Evolutionary conservation across 768 basidiomycete species (phyloP).

Genomic region (Tylopilus plumbeoviolaceoides): DNA sequence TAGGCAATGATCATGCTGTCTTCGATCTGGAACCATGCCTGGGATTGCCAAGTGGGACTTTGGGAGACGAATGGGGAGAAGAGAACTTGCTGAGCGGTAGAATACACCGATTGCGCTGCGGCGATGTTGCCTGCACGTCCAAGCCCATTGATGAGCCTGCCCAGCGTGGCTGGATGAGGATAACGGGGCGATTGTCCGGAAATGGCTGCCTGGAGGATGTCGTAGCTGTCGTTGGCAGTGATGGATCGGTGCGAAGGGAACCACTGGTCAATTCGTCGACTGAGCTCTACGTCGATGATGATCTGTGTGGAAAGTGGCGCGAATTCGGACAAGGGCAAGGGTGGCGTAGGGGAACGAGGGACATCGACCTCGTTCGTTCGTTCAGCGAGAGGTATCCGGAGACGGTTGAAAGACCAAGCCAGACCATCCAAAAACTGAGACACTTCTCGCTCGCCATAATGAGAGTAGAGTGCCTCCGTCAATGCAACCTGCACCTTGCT

Average conservation of each 20-base stretch:
- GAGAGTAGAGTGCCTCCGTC: slow-evolving; percentile 26
- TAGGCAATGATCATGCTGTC: slow-evolving; percentile 86
- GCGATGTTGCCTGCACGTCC: slow-evolving; percentile 60
- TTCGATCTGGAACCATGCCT: slow-evolving; percentile 75
- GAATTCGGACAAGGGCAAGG: slow-evolving; percentile 11
- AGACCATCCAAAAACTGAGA: slow-evolving; percentile 22
- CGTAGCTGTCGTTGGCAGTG: slow-evolving; percentile 41
- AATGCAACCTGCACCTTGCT: slow-evolving; percentile 17
- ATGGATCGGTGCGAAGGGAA: slow-evolving; percentile 27
- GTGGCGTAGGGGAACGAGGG: slow-evolving; percentile 10
- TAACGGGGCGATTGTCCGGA: slow-evolving; percentile 35
- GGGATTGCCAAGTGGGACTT: slow-evolving; percentile 45
- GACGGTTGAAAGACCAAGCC: slow-evolving; percentile 13
- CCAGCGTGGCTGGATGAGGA: slow-evolving; percentile 51
- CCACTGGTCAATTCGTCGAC: slow-evolving; percentile 33
- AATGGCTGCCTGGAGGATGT: slow-evolving; percentile 45
- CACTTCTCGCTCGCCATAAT: slow-evolving; percentile 16
- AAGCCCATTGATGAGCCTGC: slow-evolving; percentile 60
- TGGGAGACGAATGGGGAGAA: slow-evolving; percentile 35
- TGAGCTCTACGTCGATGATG: slow-evolving; percentile 23
- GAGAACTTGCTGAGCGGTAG: slow-evolving; percentile 60
- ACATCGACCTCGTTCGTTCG: slow-evolving; percentile 7
- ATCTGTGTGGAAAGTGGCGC: slow-evolving; percentile 11
- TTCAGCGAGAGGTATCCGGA: slow-evolving; percentile 19
- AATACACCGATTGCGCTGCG: slow-evolving; percentile 64